A percentile compares a stretch with the other conserved stretches of the same genome.
Evolutionary conservation across 164 flowering plant genomes (phyloP).

Genomic region (Protea cynaroides): DNA sequence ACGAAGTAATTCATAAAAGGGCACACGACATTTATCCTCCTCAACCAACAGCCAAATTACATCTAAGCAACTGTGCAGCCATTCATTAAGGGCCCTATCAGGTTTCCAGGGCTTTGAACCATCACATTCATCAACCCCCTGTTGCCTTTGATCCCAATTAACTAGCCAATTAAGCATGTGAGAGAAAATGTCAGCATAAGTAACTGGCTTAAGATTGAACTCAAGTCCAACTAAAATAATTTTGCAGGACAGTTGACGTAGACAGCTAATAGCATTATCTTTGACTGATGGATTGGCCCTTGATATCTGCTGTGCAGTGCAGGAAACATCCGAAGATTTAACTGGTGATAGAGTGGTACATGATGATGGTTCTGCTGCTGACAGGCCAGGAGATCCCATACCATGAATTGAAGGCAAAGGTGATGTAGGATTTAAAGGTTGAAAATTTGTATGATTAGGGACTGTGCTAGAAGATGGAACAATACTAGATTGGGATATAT

Average conservation of each 20-base stretch:
- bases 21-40: constrained; percentile 84
- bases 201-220: constrained; percentile 73
- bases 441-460: constrained; percentile 50
- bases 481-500: constrained; percentile 45
- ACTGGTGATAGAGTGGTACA: constrained; percentile 49
- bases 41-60: constrained; percentile 92
- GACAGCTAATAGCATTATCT: constrained; percentile 64
- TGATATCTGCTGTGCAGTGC: constrained; percentile 31
- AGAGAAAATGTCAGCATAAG: constrained; percentile 71
- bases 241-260: constrained; percentile 90
- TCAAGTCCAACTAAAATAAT: constrained; percentile 75
- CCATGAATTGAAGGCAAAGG: constrained; percentile 70
- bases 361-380: constrained; percentile 57
- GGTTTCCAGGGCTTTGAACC: constrained; percentile 51
- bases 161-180: constrained; percentile 92
- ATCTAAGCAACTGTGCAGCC: constrained; percentile 91
- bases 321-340: constrained; percentile 52
- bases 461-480: constrained; percentile 39
- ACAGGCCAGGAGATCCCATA: constrained; percentile 82
- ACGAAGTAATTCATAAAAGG: constrained; percentile 90
- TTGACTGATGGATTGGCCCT: constrained; percentile 35
- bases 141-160: constrained; percentile 77
- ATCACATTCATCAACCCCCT: constrained; percentile 53
- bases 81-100: constrained; percentile 63
- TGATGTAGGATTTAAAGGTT: constrained; percentile 74